Evolutionary conservation across 2,329 filamentous ascomycete species (phyloP).

Genomic region (Xylaria multiplex): DNA sequence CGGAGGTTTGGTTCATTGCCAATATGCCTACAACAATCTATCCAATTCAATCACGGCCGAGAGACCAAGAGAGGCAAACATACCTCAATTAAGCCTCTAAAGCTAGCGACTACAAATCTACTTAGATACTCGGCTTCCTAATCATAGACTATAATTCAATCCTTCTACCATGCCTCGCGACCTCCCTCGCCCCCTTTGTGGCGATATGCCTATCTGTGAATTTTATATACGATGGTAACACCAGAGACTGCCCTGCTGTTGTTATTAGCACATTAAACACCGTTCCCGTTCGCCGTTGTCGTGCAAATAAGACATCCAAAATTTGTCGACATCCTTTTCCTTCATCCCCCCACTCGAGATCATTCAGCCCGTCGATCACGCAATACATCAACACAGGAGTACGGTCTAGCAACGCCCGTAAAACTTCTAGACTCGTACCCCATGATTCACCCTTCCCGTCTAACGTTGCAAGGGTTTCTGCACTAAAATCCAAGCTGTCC

Average conservation of each 20-base stretch:
- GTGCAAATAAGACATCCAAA: constrained; percentile 29
- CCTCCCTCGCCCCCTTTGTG: constrained; percentile 31
- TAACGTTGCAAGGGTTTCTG: constrained; percentile 12
- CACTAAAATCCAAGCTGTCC: constrained; percentile 10
- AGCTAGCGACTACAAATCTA: background rate
- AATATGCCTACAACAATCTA: no score
- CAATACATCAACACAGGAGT: constrained; percentile 30
- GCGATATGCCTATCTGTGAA: constrained; percentile 30
- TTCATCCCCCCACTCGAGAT: constrained; percentile 32
- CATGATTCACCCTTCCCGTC: constrained; percentile 20
- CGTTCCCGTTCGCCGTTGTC: constrained; percentile 6
- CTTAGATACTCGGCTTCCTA: background rate
- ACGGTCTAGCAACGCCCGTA: constrained; percentile 21
- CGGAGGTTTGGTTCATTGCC: no score
- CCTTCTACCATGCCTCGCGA: constrained; percentile 30
- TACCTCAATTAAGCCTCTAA: background rate
- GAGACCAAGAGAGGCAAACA: no score
- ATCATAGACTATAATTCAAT: constrained; percentile 24
- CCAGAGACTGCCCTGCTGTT: constrained; percentile 35
- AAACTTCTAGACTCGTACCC: constrained; percentile 16
- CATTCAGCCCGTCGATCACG: constrained; percentile 30
- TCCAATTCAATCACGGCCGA: no score
- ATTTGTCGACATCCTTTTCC: constrained; percentile 24
- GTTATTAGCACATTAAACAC: constrained; percentile 33
- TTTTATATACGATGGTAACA: constrained; percentile 22